Evolutionary conservation across 352 stramenopile species (phyloP), one percentile per base, ranked within the genome.

Genomic region (Pythium dissimile): DNA sequence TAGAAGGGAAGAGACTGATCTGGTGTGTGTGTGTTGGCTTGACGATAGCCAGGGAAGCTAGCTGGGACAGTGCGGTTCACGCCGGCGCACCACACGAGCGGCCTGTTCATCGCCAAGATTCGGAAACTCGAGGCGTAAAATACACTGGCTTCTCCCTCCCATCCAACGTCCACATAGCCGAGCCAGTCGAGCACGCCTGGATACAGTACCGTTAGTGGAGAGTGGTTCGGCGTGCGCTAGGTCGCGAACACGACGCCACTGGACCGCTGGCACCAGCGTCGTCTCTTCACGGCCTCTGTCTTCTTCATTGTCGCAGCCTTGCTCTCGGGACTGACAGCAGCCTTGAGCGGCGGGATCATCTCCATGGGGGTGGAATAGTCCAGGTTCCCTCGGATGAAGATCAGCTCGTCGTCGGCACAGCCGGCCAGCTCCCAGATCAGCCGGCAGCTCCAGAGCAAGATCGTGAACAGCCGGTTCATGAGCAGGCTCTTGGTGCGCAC

Each of bases 71-170:
- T 92, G 16, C 80, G 83, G 30, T 92, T 92, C 62, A 92, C 76
- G 0, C 83, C 83, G 7, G 80, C 80, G 3, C 67, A 84, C 31
- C 71, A 77, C 44, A 89, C 80, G 16, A 89, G 83, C 57, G 83
- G 83, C 0, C 62, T 92, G 10, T 92, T 90, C 54, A 83, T 92
- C 24, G 78, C 83, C 15, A 77, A 78, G 34, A 84, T 89, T 26
- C 59, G 51, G 21, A 84, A 86, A 49, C 21, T 27, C 39, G 26
- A 43, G 3, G 11, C 35, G 30, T 23, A 13, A 21, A 42, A 53
- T 38, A 53, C 18, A 28, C 21, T 28, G 26, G 3, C 42, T n/a
- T n/a, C 43, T 50, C 12, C 34, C 34, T 41, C n/a, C n/a, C n/a
- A n/a, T n/a, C n/a, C n/a, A n/a, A n/a, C n/a, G n/a, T n/a, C n/a